Evolutionary conservation across 2,329 filamentous ascomycete genomes (phyloP).

Genomic region (Pseudogymnoascus sp.): DNA sequence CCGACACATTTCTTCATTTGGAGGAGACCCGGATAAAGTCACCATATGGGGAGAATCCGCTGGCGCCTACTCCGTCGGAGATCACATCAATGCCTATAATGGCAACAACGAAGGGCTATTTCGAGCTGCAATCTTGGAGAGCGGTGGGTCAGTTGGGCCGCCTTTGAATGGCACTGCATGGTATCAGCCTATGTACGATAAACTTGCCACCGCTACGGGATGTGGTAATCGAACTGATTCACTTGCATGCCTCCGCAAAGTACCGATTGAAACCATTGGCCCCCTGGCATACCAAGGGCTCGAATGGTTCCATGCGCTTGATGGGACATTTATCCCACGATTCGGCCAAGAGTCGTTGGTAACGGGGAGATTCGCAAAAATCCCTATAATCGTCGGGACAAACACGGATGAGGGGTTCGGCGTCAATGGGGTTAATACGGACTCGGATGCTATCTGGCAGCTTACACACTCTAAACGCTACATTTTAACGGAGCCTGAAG

Average conservation of each 20-base stretch:
- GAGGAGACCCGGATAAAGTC: slow-evolving; percentile 36
- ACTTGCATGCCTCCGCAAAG: slow-evolving; percentile 24
- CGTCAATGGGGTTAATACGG: slow-evolving; percentile 42
- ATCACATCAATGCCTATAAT: slow-evolving; percentile 48
- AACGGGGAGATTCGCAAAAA: slow-evolving; percentile 29
- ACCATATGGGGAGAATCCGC: slow-evolving; percentile 41
- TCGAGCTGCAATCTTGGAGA: slow-evolving; percentile 46
- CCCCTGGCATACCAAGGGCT: slow-evolving; percentile 29
- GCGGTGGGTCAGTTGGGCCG: slow-evolving; percentile 32
- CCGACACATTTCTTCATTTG: slow-evolving; percentile 45
- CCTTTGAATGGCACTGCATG: slow-evolving; percentile 25
- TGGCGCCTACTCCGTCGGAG: slow-evolving; percentile 40
- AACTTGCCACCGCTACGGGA: slow-evolving; percentile 28
- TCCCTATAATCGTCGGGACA: slow-evolving; percentile 38
- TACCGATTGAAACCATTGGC: slow-evolving; percentile 16
- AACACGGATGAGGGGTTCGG: slow-evolving; percentile 34
- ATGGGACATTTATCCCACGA: slow-evolving; percentile 19
- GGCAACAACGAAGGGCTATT: slow-evolving; percentile 51
- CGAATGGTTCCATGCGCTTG: slow-evolving; percentile 33
- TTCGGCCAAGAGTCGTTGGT: not conserved
- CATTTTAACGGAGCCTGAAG: slow-evolving; percentile 19
- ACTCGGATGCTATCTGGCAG: slow-evolving; percentile 36
- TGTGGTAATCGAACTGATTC: slow-evolving; percentile 17
- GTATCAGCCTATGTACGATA: slow-evolving; percentile 30
- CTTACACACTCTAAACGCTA: not conserved